Percentiles rank a stretch among this genome's conserved stretches.
These are phyloP conservation scores for Aureobasidium mangrovei DNA, from an alignment of 2,329 filamentous ascomycete species.

Conservation along the genomic window DNA sequence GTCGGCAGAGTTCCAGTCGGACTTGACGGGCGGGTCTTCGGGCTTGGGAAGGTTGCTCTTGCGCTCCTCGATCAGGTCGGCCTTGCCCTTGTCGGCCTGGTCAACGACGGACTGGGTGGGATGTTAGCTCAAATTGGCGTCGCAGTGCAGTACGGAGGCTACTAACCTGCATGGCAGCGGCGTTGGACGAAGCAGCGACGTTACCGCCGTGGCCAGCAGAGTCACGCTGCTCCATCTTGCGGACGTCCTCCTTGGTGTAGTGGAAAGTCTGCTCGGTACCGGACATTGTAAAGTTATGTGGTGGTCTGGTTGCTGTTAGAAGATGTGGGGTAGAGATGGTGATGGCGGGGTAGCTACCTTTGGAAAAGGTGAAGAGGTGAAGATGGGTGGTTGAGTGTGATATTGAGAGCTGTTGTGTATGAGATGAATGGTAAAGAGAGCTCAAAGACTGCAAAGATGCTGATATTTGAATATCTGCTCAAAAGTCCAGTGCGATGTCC, in stretches of 20 bases:
- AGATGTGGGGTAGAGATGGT: not conserved
- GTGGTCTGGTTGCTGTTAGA: not conserved
- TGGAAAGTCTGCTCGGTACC: constrained; percentile 36
- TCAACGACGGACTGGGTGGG: constrained; percentile 19
- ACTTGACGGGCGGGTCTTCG: constrained; percentile 65
- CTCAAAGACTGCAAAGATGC: not conserved
- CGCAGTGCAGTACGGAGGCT: too few relatives aligned
- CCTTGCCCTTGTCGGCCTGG: constrained; percentile 39
- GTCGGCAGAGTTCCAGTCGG: constrained; percentile 70
- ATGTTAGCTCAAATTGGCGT: not conserved
- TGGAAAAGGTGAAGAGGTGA: not conserved
- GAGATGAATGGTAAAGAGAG: constrained; percentile 6
- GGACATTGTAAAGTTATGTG: constrained; percentile 22
- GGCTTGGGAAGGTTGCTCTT: constrained; percentile 70
- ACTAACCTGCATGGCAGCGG: constrained; percentile 39
- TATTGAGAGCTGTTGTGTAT: not conserved
- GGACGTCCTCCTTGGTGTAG: constrained; percentile 41
- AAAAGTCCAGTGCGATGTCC: not conserved
- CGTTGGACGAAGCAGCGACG: constrained; percentile 35
- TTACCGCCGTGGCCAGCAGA: constrained; percentile 34
- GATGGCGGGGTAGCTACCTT: not conserved
- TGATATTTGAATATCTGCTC: constrained; percentile 5
- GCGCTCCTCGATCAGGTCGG: constrained; percentile 56
- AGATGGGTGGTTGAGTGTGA: not conserved
- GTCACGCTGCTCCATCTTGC: constrained; percentile 38